Conservation (phyloP, 2,329 filamentous ascomycete genomes). For the Fusarium nanum region DNA sequence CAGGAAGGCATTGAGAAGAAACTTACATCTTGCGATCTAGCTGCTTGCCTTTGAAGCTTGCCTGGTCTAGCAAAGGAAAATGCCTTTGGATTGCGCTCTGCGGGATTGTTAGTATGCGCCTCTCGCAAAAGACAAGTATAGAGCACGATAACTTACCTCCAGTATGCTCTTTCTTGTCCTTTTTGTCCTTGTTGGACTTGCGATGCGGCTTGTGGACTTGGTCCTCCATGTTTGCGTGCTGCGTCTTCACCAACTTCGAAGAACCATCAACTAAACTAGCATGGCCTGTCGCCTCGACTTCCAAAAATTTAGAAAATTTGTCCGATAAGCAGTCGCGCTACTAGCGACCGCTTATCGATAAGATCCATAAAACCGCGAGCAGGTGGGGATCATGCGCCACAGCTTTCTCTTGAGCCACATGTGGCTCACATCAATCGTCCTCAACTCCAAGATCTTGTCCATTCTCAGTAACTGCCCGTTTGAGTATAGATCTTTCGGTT, state of each 20-base stretch:
- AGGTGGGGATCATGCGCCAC: not conserved
- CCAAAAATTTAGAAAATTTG: constrained; percentile 48
- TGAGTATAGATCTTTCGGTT: constrained; percentile 27
- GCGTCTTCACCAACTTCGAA: constrained; percentile 40
- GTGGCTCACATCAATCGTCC: constrained; percentile 4
- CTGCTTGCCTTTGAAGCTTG: constrained; percentile 79
- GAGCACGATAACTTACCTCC: constrained; percentile 10
- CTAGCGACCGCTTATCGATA: constrained; percentile 37
- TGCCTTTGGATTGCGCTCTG: constrained; percentile 86
- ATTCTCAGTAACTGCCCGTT: constrained; percentile 32
- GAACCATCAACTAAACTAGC: constrained; percentile 36
- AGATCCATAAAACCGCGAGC: not conserved
- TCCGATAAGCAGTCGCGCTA: constrained; percentile 29
- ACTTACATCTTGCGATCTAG: constrained; percentile 76
- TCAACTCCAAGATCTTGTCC: not conserved
- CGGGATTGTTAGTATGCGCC: constrained; percentile 39
- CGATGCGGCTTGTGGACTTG: constrained; percentile 89
- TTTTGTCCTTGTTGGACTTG: constrained; percentile 91
- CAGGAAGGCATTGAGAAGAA: not conserved
- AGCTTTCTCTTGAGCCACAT: not conserved
- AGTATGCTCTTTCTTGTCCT: constrained; percentile 64
- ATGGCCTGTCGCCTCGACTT: constrained; percentile 24
- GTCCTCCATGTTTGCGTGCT: constrained; percentile 74
- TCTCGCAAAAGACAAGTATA: not conserved
- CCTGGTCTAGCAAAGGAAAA: constrained; percentile 88